Base-by-base conservation (phyloP, 2,329 filamentous ascomycete genomes). In the Cercospora sp. region DNA sequence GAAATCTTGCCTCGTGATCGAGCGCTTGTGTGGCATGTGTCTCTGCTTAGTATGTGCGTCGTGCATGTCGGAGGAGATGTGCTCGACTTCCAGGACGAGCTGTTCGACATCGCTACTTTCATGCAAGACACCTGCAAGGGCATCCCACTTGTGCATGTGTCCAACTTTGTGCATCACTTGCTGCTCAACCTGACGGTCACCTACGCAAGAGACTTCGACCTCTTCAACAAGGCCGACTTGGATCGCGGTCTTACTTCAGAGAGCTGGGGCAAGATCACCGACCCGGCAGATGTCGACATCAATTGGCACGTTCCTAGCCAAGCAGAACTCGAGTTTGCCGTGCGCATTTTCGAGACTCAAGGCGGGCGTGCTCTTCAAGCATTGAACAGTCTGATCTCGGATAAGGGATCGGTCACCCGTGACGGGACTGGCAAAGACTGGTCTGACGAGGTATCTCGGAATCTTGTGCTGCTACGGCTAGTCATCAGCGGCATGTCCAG, bases 351-450 rank as follows among this genome's bases (percentile, higher is more conserved):
- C 75, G 89, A 94, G 72, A 90, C 90, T 1, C 94, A 98, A 79
- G 90, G 91, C 5, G 88, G 88, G 66, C 89, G 87, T 48, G 94
- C 94, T 1, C 86, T 94, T 68, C 83, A 89, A 67, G 89, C 92
- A 69, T 82, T 99, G 12, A 87, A 88, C 70, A 87, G 90, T 7
- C 85, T 99, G n/a, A 96, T 93, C 76, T 90, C 91, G 69, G 89
- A 92, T 57, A 87, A 90, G 39, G 90, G 93, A 1, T 90, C 89
- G 2, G 90, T 98, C 63, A 96, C 93, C 79, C 88, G 94, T 66
- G 94, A 94, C 72, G 95, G 95, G 42, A 97, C 94, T 78, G 96
- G 96, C 73, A 99, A 98, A 80, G 94, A 97, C 75, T 99, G 95
- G 95, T 97, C 94, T 0, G 95, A 99, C 78, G 96, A 99, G 78